A percentile compares a stretch with the other conserved stretches of the same genome.
phyloP scores from a whole-genome alignment of 371 early-diverging fungal genomes.

The Blastocladiella emersonii region DNA sequence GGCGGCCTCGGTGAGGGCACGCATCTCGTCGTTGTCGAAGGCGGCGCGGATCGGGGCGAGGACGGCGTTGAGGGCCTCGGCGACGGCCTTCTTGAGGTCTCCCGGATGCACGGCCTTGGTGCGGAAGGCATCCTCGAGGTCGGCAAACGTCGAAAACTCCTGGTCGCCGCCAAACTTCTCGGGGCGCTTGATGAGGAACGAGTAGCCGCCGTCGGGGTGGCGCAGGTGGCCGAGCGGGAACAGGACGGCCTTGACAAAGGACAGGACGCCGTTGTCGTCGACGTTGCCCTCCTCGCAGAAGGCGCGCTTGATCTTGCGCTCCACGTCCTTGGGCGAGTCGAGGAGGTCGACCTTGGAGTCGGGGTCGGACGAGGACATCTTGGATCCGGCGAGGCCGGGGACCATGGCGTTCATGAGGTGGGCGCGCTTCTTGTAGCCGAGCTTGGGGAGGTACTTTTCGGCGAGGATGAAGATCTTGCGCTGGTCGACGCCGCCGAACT shows the following conservation, averaged over 20 bases:
- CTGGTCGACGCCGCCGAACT: slow-evolving; percentile 99
- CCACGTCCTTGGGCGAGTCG: slow-evolving; percentile 73
- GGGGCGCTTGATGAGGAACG: slow-evolving; percentile 57
- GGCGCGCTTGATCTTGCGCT: slow-evolving; percentile 89
- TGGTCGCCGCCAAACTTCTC: slow-evolving; percentile 83
- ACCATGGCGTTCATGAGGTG: slow-evolving; percentile 99
- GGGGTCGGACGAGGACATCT: slow-evolving; percentile 97
- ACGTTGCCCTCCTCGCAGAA: slow-evolving; percentile 98
- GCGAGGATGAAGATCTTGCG: slow-evolving; percentile 99
- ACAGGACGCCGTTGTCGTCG: slow-evolving; percentile 83
- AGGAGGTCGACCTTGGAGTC: slow-evolving; percentile 97
- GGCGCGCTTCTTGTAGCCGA: slow-evolving; percentile 96
- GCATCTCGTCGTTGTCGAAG: slow-evolving; percentile 49
- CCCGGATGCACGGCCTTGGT: slow-evolving; percentile 86
- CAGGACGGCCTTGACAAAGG: slow-evolving; percentile 79
- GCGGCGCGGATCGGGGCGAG: slow-evolving; percentile 83
- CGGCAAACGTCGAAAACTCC: slow-evolving; percentile 52
- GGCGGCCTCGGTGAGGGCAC: slow-evolving; percentile 29
- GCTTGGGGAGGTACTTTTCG: slow-evolving; percentile 86
- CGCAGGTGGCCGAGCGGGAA: slow-evolving; percentile 50
- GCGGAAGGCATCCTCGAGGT: slow-evolving; percentile 73
- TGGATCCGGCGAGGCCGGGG: slow-evolving; percentile 89
- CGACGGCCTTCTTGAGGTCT: slow-evolving; percentile 90
- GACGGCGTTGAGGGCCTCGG: slow-evolving; percentile 69
- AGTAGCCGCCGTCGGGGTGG: slow-evolving; percentile 17